Base-by-base conservation (phyloP, 2,329 filamentous ascomycete species). In the Fusarium coicis region DNA sequence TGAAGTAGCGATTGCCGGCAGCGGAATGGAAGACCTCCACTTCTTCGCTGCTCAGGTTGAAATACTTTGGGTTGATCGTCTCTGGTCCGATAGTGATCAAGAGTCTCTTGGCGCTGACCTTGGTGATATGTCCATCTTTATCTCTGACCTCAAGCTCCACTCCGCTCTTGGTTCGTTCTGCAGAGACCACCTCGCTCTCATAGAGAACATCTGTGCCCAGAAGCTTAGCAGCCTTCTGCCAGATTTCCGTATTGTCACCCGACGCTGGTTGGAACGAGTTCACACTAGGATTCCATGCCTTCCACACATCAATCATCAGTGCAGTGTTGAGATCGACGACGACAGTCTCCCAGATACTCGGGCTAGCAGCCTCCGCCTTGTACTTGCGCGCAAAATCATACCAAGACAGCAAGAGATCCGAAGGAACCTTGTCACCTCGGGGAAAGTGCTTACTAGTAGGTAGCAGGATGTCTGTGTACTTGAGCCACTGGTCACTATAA, bases 331-430 rank as follows among this genome's bases (percentile, higher is more conserved):
- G 32, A 7, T 53, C 49, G 3, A 53, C n/a, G 9, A 36, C 32
- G 2, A 28, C 49, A 16, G 12, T 53, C 4, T 37, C 19, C 49
- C 49, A 53, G 14, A 53, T 37, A 8, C 32, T 36, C 7, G 49
- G 49, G 2, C 49, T 53, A 0, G 49, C 49, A 9, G 49, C 32
- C 6, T 53, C 49, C 0, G 49, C 14, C 0, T 37, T 21, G 12
- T 53, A 53, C 30, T 28, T 53, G 18, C 23, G 23, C 2, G 32
- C 18, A 5, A 53, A 37, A 2, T 28, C 49, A 8, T 26, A 37
- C 49, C 49, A 53, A 8, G 49, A 4, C 18, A 37, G 7, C 4
- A 53, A 5, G 12, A 53, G 32, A 11, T 53, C 32, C 5, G 49
- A 53, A 0, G 49, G 49, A 15, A 37, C 19, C 10, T 28, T 26